Base-by-base conservation (phyloP, 805 yeast species). In the Candida sonorensis region DNA sequence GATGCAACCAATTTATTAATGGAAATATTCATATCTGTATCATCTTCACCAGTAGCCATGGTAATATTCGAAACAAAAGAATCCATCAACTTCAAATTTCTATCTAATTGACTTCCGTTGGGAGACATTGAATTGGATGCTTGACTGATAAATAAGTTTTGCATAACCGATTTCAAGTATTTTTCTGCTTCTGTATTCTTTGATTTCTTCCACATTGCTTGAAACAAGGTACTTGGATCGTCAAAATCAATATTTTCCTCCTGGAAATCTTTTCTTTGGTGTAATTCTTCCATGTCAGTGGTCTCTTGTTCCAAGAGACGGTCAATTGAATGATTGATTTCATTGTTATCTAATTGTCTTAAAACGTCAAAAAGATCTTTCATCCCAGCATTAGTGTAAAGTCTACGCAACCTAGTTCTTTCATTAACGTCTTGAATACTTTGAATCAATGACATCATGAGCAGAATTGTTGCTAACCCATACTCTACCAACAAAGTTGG, bases 21-120 rank as follows among this genome's bases (percentile, higher is more conserved):
- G 2, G 94, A 84, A 29, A 82, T 74, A 33, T 81, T 83, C 42
- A 85, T 67, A 11, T 84, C 75, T n/a, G 77, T 66, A 29, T 77
- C 81, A 32, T 72, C 71, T 37, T 70, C 75, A 24, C 65, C 62
- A 1, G 75, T 56, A 5, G 75, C 65, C 58, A 69, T 63, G 1
- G 77, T 59, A 3, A 76, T 69, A 38, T 72, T 72, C 28, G 72
- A 69, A 12, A 74, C 64, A 36, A 77, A 64, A 2, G 71, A 72
- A 44, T 75, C 77, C 24, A 77, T 59, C 34, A 78, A 48, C 34
- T 72, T 62, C 40, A 75, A 59, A 26, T 84, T 75, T 40, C 82
- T 57, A 5, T 58, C 44, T 7, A 74, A 52, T 20, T 46, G 50
- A 2, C 63, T 42, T 16, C 65, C 55, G 19, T 73, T 69, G 27